A percentile compares a stretch with the other conserved stretches of the same genome.
Conservation (phyloP, 352 stramenopile species). For the Saprolegnia parasitica region DNA sequence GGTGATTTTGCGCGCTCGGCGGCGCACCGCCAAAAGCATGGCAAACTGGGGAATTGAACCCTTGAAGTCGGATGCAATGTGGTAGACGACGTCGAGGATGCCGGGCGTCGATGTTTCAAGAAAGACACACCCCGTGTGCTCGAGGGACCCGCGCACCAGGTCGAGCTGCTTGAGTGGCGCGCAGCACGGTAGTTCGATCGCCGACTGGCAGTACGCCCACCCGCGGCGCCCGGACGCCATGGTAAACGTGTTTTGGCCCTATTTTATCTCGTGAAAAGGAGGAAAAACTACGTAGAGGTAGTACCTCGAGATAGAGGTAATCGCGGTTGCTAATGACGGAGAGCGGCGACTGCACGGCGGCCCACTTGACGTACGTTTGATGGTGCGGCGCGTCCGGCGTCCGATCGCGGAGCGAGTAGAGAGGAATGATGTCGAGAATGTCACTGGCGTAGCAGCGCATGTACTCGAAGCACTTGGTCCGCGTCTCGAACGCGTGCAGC, state of each 20-base stretch:
- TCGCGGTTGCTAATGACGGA: constrained; percentile 5
- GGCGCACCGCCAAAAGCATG: not conserved
- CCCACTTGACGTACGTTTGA: constrained; percentile 14
- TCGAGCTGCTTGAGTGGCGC: not conserved
- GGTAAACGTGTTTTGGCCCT: constrained; percentile 5
- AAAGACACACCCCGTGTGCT: constrained; percentile 18
- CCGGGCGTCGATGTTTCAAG: not conserved
- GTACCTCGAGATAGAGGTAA: constrained; percentile 12
- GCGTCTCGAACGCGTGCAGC: not conserved
- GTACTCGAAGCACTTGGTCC: not conserved
- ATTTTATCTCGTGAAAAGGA: not conserved
- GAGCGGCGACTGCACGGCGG: not conserved
- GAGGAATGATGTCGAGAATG: constrained; percentile 16
- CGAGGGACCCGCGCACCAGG: constrained; percentile 5
- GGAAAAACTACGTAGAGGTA: not conserved
- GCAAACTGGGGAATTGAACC: not conserved
- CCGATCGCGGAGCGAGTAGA: constrained; percentile 9
- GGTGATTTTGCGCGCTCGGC: not conserved
- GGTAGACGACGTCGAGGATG: constrained; percentile 4
- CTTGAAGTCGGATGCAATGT: constrained; percentile 7
- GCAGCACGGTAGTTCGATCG: constrained; percentile 3
- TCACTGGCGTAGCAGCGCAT: not conserved
- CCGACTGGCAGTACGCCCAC: constrained; percentile 9
- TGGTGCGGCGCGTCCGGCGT: not conserved
- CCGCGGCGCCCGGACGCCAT: not conserved